A percentile compares a stretch with the other conserved stretches of the same genome.
phyloP scores from a whole-genome alignment of 805 yeast species.

The Yamadazyma nakazawae region DNA sequence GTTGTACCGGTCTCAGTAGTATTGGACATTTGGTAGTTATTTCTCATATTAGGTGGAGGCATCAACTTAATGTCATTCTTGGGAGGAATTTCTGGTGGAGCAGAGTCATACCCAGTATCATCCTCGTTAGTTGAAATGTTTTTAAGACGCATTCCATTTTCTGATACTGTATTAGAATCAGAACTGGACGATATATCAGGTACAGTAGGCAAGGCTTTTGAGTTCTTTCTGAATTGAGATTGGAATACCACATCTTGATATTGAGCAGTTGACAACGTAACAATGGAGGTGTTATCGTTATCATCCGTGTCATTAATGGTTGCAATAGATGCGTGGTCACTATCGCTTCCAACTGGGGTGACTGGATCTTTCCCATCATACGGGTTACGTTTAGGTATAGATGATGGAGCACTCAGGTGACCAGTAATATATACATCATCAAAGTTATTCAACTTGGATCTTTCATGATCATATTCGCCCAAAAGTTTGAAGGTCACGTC shows the following conservation, averaged over 20 bases:
- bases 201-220: conserved; percentile 23
- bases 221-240: conserved; percentile 28
- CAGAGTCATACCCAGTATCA: conserved; percentile 2
- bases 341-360: neutral
- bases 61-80: conserved; percentile 1
- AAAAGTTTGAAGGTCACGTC: conserved; percentile 57
- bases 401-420: conserved; percentile 15
- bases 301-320: neutral
- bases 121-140: neutral
- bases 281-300: conserved; percentile 26
- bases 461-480: conserved; percentile 65
- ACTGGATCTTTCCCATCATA: conserved; percentile 1
- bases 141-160: neutral
- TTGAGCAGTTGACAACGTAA: conserved; percentile 36
- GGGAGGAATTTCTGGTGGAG: conserved; percentile 6
- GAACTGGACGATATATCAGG: conserved; percentile 8
- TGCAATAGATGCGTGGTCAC: neutral
- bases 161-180: neutral
- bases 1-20: conserved; percentile 9
- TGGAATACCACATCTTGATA: conserved; percentile 37
- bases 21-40: neutral
- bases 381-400: conserved; percentile 1
- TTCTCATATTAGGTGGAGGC: conserved; percentile 14
- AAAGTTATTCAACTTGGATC: conserved; percentile 41
- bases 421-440: conserved; percentile 42